These are phyloP conservation scores for Xylariaceae sp. DNA, from an alignment of 2,329 filamentous ascomycete species.

Conservation along the genomic window DNA sequence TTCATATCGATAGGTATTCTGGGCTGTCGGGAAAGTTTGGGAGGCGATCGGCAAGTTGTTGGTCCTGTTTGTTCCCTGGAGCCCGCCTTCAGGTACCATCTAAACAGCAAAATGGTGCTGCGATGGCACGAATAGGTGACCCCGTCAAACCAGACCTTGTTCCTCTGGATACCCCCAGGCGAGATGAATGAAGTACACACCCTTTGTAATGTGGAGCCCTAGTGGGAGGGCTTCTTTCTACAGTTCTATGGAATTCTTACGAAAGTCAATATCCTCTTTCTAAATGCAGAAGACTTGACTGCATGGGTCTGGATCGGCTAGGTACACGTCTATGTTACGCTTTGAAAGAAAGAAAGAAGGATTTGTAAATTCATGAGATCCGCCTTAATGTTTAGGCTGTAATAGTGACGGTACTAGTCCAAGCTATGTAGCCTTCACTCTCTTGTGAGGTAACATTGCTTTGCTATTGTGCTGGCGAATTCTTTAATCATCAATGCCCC, in stretches of 20 bases:
- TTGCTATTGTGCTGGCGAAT: background rate
- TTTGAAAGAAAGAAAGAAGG: background rate
- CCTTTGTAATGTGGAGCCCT: conserved; percentile 24
- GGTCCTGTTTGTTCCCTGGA: conserved; percentile 9
- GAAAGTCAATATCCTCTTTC: conserved; percentile 2
- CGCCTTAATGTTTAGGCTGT: background rate
- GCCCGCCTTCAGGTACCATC: conserved; percentile 4
- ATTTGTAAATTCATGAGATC: background rate
- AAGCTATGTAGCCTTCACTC: background rate
- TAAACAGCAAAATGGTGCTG: background rate
- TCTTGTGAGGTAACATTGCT: background rate
- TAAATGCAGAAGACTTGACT: conserved; percentile 5
- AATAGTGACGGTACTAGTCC: background rate
- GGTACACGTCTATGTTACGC: conserved; percentile 12
- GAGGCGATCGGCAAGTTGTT: conserved; percentile 8
- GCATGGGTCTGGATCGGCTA: conserved; percentile 7
- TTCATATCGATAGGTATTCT: conserved; percentile 12
- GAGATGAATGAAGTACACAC: conserved; percentile 16
- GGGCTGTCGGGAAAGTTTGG: conserved; percentile 9
- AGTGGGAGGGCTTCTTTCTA: conserved; percentile 9
- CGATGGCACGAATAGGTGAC: conserved; percentile 4
- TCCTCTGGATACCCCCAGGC: conserved; percentile 26
- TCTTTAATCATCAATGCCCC: background rate
- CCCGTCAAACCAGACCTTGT: conserved; percentile 5
- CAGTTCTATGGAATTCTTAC: conserved; percentile 12